A percentile compares a stretch with the other conserved stretches of the same genome.
These are phyloP conservation scores for Amylostereum chailletii DNA, from an alignment of 1,284 basidiomycete genomes.

Conservation along the genomic window DNA sequence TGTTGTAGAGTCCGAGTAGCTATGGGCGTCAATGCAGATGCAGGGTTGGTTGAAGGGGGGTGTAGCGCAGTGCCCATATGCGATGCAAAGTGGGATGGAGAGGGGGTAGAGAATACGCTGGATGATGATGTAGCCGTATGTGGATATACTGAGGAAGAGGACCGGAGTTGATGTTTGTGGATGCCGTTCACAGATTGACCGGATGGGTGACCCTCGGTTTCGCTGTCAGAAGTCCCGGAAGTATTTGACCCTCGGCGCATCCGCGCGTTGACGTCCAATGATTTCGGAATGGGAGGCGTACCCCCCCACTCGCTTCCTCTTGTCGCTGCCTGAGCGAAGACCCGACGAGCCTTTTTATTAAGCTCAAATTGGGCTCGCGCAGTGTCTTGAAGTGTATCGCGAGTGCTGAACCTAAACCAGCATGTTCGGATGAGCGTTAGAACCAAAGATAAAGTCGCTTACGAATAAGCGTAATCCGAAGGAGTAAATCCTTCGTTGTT, in stretches of 20 bases:
- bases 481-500: conserved; percentile 91
- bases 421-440: conserved; percentile 9
- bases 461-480: conserved; percentile 90
- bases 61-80: conserved; percentile 24
- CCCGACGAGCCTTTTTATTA: conserved; percentile 65
- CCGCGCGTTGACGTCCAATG: conserved; percentile 16
- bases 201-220: conserved; percentile 28
- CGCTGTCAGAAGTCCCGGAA: conserved; percentile 57
- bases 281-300: conserved; percentile 13
- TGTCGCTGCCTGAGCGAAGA: conserved; percentile 60
- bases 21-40: conserved; percentile 57
- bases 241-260: conserved; percentile 62
- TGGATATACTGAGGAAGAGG: conserved; percentile 21
- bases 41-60: conserved; percentile 24
- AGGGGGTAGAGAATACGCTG: conserved; percentile 34
- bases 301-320: conserved; percentile 52
- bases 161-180: neutral
- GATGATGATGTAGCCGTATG: conserved; percentile 26
- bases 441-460: conserved; percentile 22
- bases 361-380: conserved; percentile 66
- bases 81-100: conserved; percentile 32
- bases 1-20: conserved; percentile 69
- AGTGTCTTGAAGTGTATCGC: conserved; percentile 69
- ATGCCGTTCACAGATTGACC: neutral
- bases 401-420: conserved; percentile 46